Evolutionary conservation across 305 asterid genomes (phyloP), one percentile per base, ranked within the genome.

Genomic region (Fraxinus dipetala): DNA sequence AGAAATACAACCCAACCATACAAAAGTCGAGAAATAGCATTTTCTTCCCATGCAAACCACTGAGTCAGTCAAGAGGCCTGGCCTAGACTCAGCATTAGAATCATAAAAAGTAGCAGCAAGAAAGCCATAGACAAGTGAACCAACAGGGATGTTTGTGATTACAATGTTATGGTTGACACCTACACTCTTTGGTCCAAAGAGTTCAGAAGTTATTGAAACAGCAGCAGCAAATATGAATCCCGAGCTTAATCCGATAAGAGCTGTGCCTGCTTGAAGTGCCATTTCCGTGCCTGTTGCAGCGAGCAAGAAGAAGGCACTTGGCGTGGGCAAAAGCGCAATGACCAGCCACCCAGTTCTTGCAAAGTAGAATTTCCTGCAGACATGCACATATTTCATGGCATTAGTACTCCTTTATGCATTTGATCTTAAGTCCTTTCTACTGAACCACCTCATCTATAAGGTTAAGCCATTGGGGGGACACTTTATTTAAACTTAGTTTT

Each of bases 321-420:
- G 98, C 0, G 90, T 95, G 2, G 98, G 97, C 54, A 95, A 54
- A 72, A 95, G 87, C 51, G 92, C 97, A 16, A 90, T 48, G 3
- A 96, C 89, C 72, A 95, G 90, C 98, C 98, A 95, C 8, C 98
- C 98, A 0, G 98, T 95, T 82, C 98, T 89, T 2, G 98, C 92
- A 65, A 88, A 90, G 84, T 87, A 90, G 32, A 89, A 4, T 81
- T 83, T 95, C 88, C 98, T 94, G 95, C 87, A 87, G 32, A 63
- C 18, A 22, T 22, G 32, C 24, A 26, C 20, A 20, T 20, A 59
- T 5, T 59, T 59, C 9, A 63, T 22, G 13, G 72, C 32, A 0
- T 63, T 9, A 22, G 10, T 20, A 63, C 72, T 63, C 72, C 72
- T 24, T 7, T 22, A 63, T 63, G 30, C 70, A 6, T 61, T 22